Percentiles rank a stretch among this genome's conserved stretches.
Evolutionary conservation across 208 protist genomes (phyloP).

Genomic region (Acanthamoeba divionensis): DNA sequence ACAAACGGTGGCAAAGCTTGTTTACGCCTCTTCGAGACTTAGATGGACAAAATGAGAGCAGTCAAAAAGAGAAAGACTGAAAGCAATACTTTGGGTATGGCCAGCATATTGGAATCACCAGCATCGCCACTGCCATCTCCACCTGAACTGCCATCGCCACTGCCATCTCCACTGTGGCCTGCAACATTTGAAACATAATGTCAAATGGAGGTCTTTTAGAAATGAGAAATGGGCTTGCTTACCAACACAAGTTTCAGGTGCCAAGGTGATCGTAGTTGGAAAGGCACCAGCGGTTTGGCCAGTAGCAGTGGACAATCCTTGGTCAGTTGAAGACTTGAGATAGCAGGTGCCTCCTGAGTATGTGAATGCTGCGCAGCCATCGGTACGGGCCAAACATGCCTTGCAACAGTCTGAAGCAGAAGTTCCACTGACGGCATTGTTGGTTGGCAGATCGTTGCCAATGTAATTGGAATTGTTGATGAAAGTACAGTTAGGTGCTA

Average conservation of each 20-base stretch:
- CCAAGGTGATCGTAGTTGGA: background rate
- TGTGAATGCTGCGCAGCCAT: background rate
- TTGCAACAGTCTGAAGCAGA: background rate
- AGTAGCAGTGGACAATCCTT: background rate
- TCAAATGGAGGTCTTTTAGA: too few relatives aligned
- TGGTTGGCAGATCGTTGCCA: background rate
- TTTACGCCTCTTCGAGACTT: too few relatives aligned
- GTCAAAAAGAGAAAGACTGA: too few relatives aligned
- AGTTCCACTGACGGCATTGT: background rate
- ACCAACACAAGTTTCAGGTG: background rate
- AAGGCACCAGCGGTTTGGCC: background rate
- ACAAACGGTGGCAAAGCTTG: too few relatives aligned
- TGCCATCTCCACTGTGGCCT: too few relatives aligned
- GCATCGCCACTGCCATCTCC: too few relatives aligned
- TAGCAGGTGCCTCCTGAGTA: background rate
- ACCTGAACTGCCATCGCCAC: too few relatives aligned
- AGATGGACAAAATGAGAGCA: too few relatives aligned
- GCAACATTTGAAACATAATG: too few relatives aligned
- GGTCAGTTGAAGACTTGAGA: background rate
- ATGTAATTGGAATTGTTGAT: background rate
- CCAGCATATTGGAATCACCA: too few relatives aligned
- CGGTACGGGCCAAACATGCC: background rate
- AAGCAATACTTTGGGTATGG: too few relatives aligned
- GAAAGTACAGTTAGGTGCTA: slow-evolving; percentile 26
- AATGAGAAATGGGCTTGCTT: too few relatives aligned